Percentiles rank a stretch among this genome's conserved stretches.
Evolutionary conservation across 805 yeast genomes (phyloP).

Genomic region (Candida caryicola): DNA sequence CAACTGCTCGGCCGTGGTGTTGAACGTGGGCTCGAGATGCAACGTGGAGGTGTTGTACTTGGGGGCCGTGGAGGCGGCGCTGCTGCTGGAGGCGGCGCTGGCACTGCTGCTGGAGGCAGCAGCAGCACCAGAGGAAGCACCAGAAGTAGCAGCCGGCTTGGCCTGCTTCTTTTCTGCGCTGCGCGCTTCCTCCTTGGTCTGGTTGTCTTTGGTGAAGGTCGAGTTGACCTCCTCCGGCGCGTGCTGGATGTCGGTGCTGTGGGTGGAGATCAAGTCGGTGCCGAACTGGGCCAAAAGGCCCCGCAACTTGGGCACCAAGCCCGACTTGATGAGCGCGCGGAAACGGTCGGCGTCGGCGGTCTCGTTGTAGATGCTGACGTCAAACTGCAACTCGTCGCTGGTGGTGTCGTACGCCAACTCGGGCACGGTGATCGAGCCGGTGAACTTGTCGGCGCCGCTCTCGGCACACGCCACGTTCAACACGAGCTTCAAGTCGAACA

Average conservation of each 20-base stretch:
- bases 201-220: constrained; percentile 48
- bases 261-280: constrained; percentile 64
- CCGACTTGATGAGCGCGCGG: constrained; percentile 45
- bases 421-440: constrained; percentile 80
- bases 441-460: constrained; percentile 37
- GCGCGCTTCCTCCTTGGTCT: constrained; percentile 40
- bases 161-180: constrained; percentile 35
- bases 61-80: constrained; percentile 34
- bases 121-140: constrained; percentile 1
- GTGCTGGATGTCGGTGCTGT: constrained; percentile 87
- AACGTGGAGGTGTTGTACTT: constrained; percentile 80
- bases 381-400: constrained; percentile 81
- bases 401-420: constrained; percentile 93
- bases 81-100: constrained; percentile 5
- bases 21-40: constrained; percentile 74
- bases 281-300: constrained; percentile 64
- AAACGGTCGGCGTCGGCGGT: constrained; percentile 47
- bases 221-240: constrained; percentile 44
- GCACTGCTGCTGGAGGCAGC: neutral
- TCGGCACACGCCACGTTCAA: constrained; percentile 53
- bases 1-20: constrained; percentile 83
- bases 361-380: constrained; percentile 62
- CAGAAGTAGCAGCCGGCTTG: constrained; percentile 1
- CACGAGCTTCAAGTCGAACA: constrained; percentile 76
- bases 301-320: constrained; percentile 71